A percentile compares a stretch with the other conserved stretches of the same genome.
Evolutionary conservation across 2,329 filamentous ascomycete genomes (phyloP).

Genomic region (Simplicillium aogashimaense): DNA sequence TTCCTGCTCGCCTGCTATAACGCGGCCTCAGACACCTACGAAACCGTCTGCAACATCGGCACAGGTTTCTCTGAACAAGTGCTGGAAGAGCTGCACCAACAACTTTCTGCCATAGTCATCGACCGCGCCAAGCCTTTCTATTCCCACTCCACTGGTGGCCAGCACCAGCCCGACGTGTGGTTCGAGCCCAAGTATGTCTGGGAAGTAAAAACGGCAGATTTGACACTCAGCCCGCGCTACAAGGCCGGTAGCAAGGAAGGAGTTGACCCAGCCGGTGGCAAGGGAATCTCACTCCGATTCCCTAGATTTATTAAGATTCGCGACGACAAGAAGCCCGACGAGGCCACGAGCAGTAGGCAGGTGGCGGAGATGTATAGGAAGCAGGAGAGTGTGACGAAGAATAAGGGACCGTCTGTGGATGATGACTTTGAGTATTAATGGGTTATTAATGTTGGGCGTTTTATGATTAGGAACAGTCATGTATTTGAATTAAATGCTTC

Average conservation of each 20-base stretch:
- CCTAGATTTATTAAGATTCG: slow-evolving; percentile 84
- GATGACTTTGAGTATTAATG: slow-evolving; percentile 95
- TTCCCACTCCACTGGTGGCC: slow-evolving; percentile 68
- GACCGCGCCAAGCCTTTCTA: slow-evolving; percentile 93
- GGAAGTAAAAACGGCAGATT: slow-evolving; percentile 95
- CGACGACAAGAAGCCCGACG: slow-evolving; percentile 92
- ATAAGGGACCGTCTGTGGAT: slow-evolving; percentile 77
- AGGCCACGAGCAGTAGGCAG: slow-evolving; percentile 74
- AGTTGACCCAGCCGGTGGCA: slow-evolving; percentile 58
- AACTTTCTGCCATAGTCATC: slow-evolving; percentile 70
- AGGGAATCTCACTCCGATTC: slow-evolving; percentile 82
- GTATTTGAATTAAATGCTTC: background rate
- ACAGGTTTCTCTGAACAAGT: slow-evolving; percentile 94
- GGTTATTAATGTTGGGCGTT: background rate
- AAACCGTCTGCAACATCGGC: slow-evolving; percentile 96
- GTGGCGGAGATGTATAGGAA: slow-evolving; percentile 96
- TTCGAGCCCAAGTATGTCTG: slow-evolving; percentile 91
- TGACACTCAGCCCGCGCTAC: slow-evolving; percentile 87
- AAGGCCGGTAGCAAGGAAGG: slow-evolving; percentile 81
- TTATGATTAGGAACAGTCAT: background rate
- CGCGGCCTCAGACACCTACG: slow-evolving; percentile 66
- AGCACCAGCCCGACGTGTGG: slow-evolving; percentile 97
- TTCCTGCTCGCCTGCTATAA: slow-evolving; percentile 96
- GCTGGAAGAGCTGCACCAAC: slow-evolving; percentile 74
- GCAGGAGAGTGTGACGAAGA: slow-evolving; percentile 84